Base-by-base conservation (phyloP, 257 asterid genomes). In the Thymus mandschuricus region DNA sequence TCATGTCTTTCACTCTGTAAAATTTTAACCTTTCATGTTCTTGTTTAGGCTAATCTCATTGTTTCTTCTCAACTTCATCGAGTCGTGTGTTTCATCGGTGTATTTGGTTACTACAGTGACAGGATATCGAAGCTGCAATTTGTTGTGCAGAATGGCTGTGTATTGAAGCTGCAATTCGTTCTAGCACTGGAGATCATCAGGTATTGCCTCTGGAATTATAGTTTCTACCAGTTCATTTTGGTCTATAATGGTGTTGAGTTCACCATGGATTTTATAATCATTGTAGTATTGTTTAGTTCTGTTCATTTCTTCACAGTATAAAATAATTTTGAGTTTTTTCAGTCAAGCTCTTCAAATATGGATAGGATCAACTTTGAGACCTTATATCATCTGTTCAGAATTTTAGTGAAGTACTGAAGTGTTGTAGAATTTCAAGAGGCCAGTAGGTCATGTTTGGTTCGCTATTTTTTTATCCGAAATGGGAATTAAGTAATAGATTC, bases 121-220 rank as follows among this genome's bases (percentile, higher is more conserved):
- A 94, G 98, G 98, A 94, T 83, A 89, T 94, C 83, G 98, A 94
- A 88, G 97, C 97, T 84, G 89, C 98, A 85, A 86, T 94, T 89
- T 97, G 91, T 84, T 94, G 98, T 83, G 98, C 98, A 87, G 98
- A 94, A 83, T 94, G 98, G 98, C 90, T 93, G 65, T 93, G 91
- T 80, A 93, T 93, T 97, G 97, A 87, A 76, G 98, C 97, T 78
- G 97, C n/a, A n/a, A n/a, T n/a, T n/a, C n/a, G 97, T 84, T 91
- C 91, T 73, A 91, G 98, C 90, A 87, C 90, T 56, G 95, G 98
- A 79, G 98, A 91, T 79, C 85, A 80, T 83, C 80, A 94, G 98
- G 98, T 94, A 85, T 28, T 71, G 66, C 75, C 56, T 73, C 6
- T 60, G 68, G 60, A 43, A 68, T 65, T 58, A 68, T 57, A 34